These are phyloP conservation scores for Candida morakotiae DNA, from an alignment of 805 yeast genomes.

Conservation along the genomic window DNA sequence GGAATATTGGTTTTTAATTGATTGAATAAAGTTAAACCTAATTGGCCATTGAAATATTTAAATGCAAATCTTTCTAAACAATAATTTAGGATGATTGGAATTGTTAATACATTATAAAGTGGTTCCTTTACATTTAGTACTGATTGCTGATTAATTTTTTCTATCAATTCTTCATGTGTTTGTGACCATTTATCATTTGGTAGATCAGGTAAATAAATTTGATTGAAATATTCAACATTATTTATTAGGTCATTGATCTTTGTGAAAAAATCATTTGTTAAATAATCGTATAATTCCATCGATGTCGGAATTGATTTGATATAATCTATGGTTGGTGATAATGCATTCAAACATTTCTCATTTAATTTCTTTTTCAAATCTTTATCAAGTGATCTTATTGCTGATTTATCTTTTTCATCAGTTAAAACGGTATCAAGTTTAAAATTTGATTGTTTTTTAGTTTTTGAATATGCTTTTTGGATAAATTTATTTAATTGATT, in stretches of 20 bases:
- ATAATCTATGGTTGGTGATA: conserved; percentile 19
- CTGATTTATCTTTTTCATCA: not conserved
- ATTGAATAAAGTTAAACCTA: conserved; percentile 34
- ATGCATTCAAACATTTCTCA: conserved; percentile 10
- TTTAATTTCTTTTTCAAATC: conserved; percentile 1
- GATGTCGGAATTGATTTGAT: conserved; percentile 12
- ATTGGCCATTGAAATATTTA: conserved; percentile 30
- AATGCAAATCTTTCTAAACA: conserved; percentile 20
- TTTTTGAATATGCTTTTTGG: not conserved
- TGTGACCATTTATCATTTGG: not conserved
- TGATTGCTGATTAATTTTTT: conserved; percentile 12
- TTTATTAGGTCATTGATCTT: conserved; percentile 14
- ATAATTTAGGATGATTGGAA: conserved; percentile 34
- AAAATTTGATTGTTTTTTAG: not conserved
- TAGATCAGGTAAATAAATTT: conserved; percentile 8
- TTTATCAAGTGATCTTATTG: not conserved
- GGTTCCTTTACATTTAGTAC: conserved; percentile 20
- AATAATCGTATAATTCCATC: conserved; percentile 1
- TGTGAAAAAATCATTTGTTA: not conserved
- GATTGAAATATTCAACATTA: conserved; percentile 2
- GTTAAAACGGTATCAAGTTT: not conserved
- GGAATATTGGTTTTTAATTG: conserved; percentile 27
- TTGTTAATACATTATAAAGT: conserved; percentile 26
- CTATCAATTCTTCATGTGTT: conserved; percentile 18
- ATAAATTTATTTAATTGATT: conserved; percentile 9